A percentile compares a stretch with the other conserved stretches of the same genome.
Conservation (phyloP, 176 grass and related monocot species). For the Olyra latifolia region DNA sequence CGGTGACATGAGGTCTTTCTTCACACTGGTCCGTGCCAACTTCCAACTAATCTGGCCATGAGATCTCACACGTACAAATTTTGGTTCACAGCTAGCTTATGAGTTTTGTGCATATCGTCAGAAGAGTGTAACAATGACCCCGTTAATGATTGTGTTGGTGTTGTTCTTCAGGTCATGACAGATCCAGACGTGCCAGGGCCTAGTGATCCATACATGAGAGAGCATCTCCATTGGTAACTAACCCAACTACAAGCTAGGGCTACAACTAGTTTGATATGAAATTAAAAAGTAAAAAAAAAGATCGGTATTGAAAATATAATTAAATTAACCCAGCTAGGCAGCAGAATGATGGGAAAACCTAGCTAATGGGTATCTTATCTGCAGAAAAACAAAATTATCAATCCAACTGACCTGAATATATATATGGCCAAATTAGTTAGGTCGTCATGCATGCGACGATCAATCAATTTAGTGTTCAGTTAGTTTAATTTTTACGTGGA, state of each 20-base stretch:
- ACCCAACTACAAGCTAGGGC: neutral
- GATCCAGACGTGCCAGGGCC: conserved; percentile 95
- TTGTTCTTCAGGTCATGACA: conserved; percentile 73
- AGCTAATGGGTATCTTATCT: neutral
- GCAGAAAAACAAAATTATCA: neutral
- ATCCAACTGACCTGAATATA: neutral
- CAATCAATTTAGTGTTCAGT: neutral
- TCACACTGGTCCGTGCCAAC: conserved; percentile 69
- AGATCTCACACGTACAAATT: neutral
- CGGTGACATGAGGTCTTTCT: conserved; percentile 79
- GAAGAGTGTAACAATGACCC: neutral
- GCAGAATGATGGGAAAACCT: neutral
- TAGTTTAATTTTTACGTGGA: neutral
- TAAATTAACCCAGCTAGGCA: neutral
- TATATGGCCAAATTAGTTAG: conserved; percentile 2
- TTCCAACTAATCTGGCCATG: neutral
- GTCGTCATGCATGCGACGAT: neutral
- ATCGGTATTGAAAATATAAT: neutral
- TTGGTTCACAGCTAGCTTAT: neutral
- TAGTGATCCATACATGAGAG: conserved; percentile 89
- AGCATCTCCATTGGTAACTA: conserved; percentile 85
- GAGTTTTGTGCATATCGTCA: neutral
- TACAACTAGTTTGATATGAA: neutral
- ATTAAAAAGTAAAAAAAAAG: neutral
- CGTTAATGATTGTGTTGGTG: neutral